Percentiles rank a stretch among this genome's conserved stretches.
Conservation (phyloP, 1,284 basidiomycete species). For the Exsudoporus floridanus region DNA sequence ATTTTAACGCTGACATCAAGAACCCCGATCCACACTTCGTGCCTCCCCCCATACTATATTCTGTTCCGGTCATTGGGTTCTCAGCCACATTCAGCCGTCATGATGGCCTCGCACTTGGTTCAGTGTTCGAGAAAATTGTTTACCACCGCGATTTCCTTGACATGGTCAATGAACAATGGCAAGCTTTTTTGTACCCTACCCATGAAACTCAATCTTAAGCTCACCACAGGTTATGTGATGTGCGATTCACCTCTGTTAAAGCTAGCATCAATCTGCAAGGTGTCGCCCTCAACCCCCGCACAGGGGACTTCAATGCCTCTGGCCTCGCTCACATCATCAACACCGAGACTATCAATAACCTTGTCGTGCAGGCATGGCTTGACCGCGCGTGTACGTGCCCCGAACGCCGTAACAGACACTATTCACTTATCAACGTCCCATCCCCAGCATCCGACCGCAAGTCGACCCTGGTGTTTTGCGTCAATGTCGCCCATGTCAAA, state of each 20-base stretch:
- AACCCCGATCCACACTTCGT: slow-evolving; percentile 47
- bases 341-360: slow-evolving; percentile 69
- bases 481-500: slow-evolving; percentile 83
- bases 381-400: slow-evolving; percentile 65
- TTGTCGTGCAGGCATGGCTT: slow-evolving; percentile 80
- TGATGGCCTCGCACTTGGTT: slow-evolving; percentile 86
- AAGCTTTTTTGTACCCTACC: slow-evolving; percentile 13
- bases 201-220: slow-evolving; percentile 3
- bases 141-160: slow-evolving; percentile 92
- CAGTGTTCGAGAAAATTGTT: slow-evolving; percentile 89
- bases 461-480: slow-evolving; percentile 90
- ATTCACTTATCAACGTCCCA: neutral
- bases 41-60: slow-evolving; percentile 40
- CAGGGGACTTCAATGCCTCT: slow-evolving; percentile 78
- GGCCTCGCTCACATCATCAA: slow-evolving; percentile 81
- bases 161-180: slow-evolving; percentile 95
- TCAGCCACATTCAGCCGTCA: slow-evolving; percentile 94
- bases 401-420: slow-evolving; percentile 2
- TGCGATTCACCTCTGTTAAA: slow-evolving; percentile 79
- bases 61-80: slow-evolving; percentile 89
- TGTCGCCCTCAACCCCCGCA: slow-evolving; percentile 62
- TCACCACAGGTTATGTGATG: slow-evolving; percentile 71
- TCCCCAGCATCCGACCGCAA: slow-evolving; percentile 53
- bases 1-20: slow-evolving; percentile 66
- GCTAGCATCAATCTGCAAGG: slow-evolving; percentile 69